Base-by-base conservation (phyloP, 768 basidiomycete genomes). In the Lactarius hengduanensis region DNA sequence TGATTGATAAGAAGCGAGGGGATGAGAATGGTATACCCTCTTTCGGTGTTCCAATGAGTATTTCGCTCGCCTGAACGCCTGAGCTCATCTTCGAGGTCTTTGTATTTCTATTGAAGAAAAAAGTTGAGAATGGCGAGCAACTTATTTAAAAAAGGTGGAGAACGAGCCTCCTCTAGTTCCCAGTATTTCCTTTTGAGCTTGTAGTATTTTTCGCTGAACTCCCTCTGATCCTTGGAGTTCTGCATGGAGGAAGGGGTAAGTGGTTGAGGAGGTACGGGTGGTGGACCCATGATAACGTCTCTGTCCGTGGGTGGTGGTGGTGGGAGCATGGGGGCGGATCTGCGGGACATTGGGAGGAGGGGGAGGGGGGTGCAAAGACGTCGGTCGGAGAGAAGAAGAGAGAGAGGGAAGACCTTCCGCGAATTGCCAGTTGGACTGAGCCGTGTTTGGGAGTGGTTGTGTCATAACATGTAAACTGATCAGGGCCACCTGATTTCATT, bases 161-260 rank as follows among this genome's bases (percentile, higher is more conserved):
- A n/a, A 16, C 56, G 0, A 62, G 90, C 90, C 83, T 90, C 85
- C 71, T 90, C 87, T 50, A 90, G 82, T 62, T 88, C 86, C 69
- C 83, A 82, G 74, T 83, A 88, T 47, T 84, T 84, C 53, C 85
- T 77, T 73, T 91, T 91, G 61, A 90, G 79, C 69, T 81, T 84
- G 66, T 77, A 78, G 75, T 89, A 88, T 76, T 88, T 90, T 77
- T 89, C 87, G 57, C 72, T 71, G 68, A 81, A 73, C 59, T 86
- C 87, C 59, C 79, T 80, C 59, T 66, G 71, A 65, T 83, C 81
- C 61, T 78, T 70, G 18, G 73, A 61, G 36, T 74, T 77, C 11
- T 77, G 74, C 26, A 73, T 57, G 2, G 72, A 59, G 20, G 74
- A 72, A 34, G 72, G 76, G 15, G 74, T 56, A 15, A 76, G 59